Conservation (phyloP, 306 rosid species). For the Malus asiatica region DNA sequence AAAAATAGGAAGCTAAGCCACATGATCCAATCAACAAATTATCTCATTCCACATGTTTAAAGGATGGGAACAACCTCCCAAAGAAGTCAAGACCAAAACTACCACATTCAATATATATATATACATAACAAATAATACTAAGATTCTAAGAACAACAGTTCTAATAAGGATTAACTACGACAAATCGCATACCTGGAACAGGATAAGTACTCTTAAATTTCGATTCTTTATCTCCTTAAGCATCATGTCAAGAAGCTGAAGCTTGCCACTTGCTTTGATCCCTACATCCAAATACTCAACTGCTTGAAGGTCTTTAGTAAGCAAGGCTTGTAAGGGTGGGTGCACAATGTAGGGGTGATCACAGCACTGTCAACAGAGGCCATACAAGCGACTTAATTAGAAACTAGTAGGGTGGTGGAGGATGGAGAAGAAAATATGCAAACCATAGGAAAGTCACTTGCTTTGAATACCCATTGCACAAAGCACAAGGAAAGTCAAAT, state of each 20-base stretch:
- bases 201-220: conserved; percentile 55
- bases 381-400: background rate
- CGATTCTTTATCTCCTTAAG: conserved; percentile 57
- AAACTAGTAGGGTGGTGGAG: background rate
- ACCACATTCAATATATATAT: too few species aligned
- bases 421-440: background rate
- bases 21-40: background rate
- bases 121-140: background rate
- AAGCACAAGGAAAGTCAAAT: background rate
- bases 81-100: background rate
- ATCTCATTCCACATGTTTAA: background rate
- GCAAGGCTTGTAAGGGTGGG: conserved; percentile 24
- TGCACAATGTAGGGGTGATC: conserved; percentile 74
- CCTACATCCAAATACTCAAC: conserved; percentile 48
- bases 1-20: background rate
- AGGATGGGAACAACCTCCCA: background rate
- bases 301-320: conserved; percentile 37
- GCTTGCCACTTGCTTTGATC: conserved; percentile 80
- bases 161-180: background rate
- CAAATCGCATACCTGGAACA: conserved; percentile 57
- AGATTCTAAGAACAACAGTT: background rate
- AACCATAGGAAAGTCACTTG: background rate
- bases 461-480: background rate
- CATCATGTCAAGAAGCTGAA: conserved; percentile 82
- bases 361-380: conserved; percentile 60